These are phyloP conservation scores for Xylaria polymorpha DNA, from an alignment of 2,329 filamentous ascomycete species.

Conservation along the genomic window DNA sequence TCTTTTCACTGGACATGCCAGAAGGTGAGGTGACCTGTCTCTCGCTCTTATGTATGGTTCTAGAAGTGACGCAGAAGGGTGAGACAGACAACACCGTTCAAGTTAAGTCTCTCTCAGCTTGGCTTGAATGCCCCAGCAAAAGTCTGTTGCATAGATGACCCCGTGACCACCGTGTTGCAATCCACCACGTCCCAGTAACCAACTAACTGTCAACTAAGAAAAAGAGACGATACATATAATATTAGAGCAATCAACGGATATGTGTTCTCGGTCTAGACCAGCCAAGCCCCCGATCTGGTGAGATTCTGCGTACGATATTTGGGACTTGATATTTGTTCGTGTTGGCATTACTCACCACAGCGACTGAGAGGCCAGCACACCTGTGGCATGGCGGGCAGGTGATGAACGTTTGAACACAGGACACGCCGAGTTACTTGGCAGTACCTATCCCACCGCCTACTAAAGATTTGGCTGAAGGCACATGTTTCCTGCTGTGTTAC, in stretches of 20 bases:
- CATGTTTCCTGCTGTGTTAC: conserved; percentile 5
- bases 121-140: conserved; percentile 9
- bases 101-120: conserved; percentile 14
- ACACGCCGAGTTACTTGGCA: not conserved
- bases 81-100: conserved; percentile 21
- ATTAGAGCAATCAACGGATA: conserved; percentile 1
- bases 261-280: conserved; percentile 1
- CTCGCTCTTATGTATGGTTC: conserved; percentile 19
- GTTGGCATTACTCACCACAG: conserved; percentile 17
- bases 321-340: conserved; percentile 18
- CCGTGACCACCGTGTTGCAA: not conserved
- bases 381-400: not conserved
- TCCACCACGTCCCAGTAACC: conserved; percentile 1
- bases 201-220: conserved; percentile 1
- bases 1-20: conserved; percentile 24
- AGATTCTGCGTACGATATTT: not conserved
- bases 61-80: conserved; percentile 28
- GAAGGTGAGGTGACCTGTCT: conserved; percentile 29
- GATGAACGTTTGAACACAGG: conserved; percentile 8
- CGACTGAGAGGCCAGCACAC: conserved; percentile 10
- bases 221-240: not conserved
- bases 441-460: not conserved
- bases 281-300: not conserved
- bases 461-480: not conserved
- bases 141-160: conserved; percentile 6